Percentiles rank a stretch among this genome's conserved stretches.
These are phyloP conservation scores for Daldinia concentrica DNA, from an alignment of 495 filamentous ascomycete genomes.

Conservation along the genomic window DNA sequence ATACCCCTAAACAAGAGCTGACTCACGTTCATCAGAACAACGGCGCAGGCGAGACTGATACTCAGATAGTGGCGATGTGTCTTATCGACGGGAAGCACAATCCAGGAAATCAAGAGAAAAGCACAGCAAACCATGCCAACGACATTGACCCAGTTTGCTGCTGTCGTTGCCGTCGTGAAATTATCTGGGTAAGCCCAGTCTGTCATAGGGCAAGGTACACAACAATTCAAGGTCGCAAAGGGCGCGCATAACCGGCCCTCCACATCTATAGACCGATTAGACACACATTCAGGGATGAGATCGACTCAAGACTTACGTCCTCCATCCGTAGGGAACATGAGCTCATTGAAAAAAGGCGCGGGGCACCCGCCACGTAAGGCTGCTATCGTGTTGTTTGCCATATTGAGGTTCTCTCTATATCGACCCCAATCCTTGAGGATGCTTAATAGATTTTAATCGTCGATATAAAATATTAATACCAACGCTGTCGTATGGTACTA, in stretches of 20 bases:
- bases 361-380: constrained; percentile 42
- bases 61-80: constrained; percentile 93
- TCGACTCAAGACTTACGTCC: constrained; percentile 54
- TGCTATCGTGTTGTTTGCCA: constrained; percentile 43
- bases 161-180: constrained; percentile 69
- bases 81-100: constrained; percentile 84
- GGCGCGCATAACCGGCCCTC: constrained; percentile 68
- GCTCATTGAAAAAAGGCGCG: constrained; percentile 50
- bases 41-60: constrained; percentile 79
- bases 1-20: not conserved
- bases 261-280: constrained; percentile 62
- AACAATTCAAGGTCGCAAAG: constrained; percentile 66
- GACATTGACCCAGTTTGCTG: constrained; percentile 83
- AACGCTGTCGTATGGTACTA: not conserved
- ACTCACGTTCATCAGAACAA: constrained; percentile 81
- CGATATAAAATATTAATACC: not conserved
- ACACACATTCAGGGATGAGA: constrained; percentile 17
- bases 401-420: constrained; percentile 25
- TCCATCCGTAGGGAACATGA: constrained; percentile 43
- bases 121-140: constrained; percentile 73
- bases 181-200: constrained; percentile 85
- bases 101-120: constrained; percentile 84
- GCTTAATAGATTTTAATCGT: not conserved
- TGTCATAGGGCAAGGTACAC: constrained; percentile 87
- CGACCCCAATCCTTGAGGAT: not conserved